These are phyloP conservation scores for Aeminium ludgeri DNA, from an alignment of 495 filamentous ascomycete species.

Conservation along the genomic window DNA sequence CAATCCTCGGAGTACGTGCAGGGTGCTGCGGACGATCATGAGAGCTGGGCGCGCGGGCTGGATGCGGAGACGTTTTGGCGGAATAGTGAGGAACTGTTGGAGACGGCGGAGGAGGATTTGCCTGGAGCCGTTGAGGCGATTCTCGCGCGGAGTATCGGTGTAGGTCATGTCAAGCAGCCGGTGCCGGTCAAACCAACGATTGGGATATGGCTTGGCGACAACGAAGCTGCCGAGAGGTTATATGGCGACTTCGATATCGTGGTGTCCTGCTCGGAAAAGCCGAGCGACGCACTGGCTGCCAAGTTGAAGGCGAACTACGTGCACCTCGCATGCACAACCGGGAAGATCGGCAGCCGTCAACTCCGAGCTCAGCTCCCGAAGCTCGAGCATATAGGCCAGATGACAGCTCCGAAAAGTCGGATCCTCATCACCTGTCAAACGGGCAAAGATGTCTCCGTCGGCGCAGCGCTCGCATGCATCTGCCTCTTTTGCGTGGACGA, in stretches of 20 bases:
- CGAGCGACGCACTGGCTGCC: slow-evolving; percentile 1
- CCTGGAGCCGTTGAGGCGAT: slow-evolving; percentile 44
- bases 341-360: slow-evolving; percentile 59
- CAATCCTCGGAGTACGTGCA: slow-evolving; percentile 73
- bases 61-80: slow-evolving; percentile 67
- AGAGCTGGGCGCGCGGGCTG: slow-evolving; percentile 61
- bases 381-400: slow-evolving; percentile 27
- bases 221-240: slow-evolving; percentile 7
- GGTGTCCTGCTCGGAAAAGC: slow-evolving; percentile 20
- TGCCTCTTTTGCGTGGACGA: slow-evolving; percentile 45
- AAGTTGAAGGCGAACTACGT: slow-evolving; percentile 27
- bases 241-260: slow-evolving; percentile 17
- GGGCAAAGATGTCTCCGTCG: slow-evolving; percentile 49
- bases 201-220: slow-evolving; percentile 19
- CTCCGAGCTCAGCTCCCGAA: slow-evolving; percentile 46
- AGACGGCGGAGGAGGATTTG: slow-evolving; percentile 45
- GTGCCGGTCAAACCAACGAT: slow-evolving; percentile 22
- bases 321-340: slow-evolving; percentile 45
- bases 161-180: slow-evolving; percentile 2
- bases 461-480: slow-evolving; percentile 43
- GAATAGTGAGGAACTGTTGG: slow-evolving; percentile 38
- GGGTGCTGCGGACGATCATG: slow-evolving; percentile 83
- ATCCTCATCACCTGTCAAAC: slow-evolving; percentile 40
- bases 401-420: slow-evolving; percentile 13
- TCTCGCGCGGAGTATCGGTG: slow-evolving; percentile 20